Evolutionary conservation across 768 basidiomycete genomes (phyloP), one percentile per base, ranked within the genome.

Genomic region (Exsudoporus frostii): DNA sequence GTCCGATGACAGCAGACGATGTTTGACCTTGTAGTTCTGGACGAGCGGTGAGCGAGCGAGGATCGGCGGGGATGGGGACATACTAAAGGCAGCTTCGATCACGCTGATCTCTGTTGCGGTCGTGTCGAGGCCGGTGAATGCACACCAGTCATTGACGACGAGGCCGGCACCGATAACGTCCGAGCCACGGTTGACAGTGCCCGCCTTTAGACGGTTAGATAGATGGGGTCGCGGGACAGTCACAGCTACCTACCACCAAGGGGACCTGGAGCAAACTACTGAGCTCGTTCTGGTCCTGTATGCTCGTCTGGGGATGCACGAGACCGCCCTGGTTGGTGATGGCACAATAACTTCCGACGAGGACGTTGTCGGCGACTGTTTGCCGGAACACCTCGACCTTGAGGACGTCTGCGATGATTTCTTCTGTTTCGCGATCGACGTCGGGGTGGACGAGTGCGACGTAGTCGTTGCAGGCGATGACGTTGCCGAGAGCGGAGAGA

Each of bases 51-150:
- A 55, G 58, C 32, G 22, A 13, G n/a, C n/a, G 9, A 49, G 42
- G 17, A 37, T 20, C 24, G 30, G 25, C 46, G 53, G 27, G 45
- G 49, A 34, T 15, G 20, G 36, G 15, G 27, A 84, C 93, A 63
- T 65, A 96, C 94, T 94, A 79, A 99, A 99, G 46, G 93, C 80
- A 25, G 95, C 94, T 70, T 99, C 97, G 63, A 98, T 97, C 36
- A 99, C 96, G 63, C 88, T 91, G 70, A 98, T 92, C 72, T 99
- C 97, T 48, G 96, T 98, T 37, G 97, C 97, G n/a, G 97, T 99
- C 55, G 97, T 98, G 67, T 99, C 97, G 27, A 97, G 79, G 33
- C 97, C 97, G n/a, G 94, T 93, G 73, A 98, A 98, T 10, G 97
- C 97, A 74, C 91, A 92, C 97, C 97, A 98, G 70, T 98, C 97